Conservation (phyloP, 2,329 filamentous ascomycete genomes). For the Fusarium oxysporum region DNA sequence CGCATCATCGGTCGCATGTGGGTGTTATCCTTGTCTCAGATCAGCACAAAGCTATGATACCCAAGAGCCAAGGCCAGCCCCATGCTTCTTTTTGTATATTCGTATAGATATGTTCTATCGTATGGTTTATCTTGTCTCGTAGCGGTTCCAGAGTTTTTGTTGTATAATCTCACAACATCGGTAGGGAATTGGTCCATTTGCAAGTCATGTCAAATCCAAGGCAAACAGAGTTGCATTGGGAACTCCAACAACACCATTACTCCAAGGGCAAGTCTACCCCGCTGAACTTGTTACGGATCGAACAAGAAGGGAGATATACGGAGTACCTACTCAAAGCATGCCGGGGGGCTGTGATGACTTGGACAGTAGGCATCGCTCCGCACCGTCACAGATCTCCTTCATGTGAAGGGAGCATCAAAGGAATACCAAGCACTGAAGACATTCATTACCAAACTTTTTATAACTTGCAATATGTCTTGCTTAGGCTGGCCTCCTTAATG, state of each 20-base stretch:
- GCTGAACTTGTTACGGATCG: background rate
- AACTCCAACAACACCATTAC: background rate
- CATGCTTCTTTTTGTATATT: constrained; percentile 6
- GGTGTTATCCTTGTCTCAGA: constrained; percentile 34
- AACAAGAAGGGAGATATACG: background rate
- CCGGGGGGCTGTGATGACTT: background rate
- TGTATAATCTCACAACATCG: background rate
- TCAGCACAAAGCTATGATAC: constrained; percentile 20
- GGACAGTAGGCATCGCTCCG: background rate
- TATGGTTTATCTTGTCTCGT: background rate
- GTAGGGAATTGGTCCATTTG: background rate
- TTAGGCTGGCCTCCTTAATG: background rate
- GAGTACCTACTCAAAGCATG: background rate
- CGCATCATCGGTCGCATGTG: constrained; percentile 19
- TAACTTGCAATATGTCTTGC: background rate
- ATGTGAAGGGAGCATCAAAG: background rate
- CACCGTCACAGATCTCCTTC: background rate
- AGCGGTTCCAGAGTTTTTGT: background rate
- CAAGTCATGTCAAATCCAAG: background rate
- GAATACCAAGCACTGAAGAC: background rate
- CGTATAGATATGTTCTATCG: background rate
- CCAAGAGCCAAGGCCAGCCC: constrained; percentile 13
- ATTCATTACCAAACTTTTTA: background rate
- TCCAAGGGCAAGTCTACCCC: background rate
- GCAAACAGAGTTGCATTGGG: background rate